A percentile compares a stretch with the other conserved stretches of the same genome.
These are phyloP conservation scores for Populus tomentosa DNA, from an alignment of 441 rosid genomes.

Conservation along the genomic window DNA sequence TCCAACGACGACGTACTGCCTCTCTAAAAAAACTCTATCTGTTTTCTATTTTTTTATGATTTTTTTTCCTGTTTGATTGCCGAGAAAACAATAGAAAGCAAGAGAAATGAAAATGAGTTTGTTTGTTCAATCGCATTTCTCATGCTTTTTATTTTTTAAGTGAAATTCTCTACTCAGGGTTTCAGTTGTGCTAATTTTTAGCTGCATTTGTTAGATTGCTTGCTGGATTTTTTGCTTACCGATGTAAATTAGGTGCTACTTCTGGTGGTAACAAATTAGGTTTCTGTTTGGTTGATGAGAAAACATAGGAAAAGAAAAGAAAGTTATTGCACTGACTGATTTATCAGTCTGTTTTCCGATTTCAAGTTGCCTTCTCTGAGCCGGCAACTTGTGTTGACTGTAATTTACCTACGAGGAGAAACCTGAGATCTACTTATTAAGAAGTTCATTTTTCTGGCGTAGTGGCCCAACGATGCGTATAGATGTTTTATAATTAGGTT, in stretches of 20 bases:
- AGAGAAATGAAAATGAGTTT: neutral
- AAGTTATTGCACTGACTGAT: too few species aligned
- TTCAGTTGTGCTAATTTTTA: neutral
- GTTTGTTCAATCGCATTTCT: neutral
- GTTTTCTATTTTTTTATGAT: neutral
- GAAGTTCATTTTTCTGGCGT: neutral
- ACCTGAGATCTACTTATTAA: neutral
- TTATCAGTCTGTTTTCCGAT: too few species aligned
- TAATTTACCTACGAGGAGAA: neutral
- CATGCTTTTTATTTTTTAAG: neutral
- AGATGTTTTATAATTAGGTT: neutral
- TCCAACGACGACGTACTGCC: constrained; percentile 59
- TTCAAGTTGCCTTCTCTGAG: too few species aligned
- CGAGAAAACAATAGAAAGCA: constrained; percentile 9
- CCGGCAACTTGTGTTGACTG: neutral
- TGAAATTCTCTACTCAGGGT: neutral
- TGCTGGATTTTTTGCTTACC: too few species aligned
- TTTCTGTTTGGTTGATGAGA: too few species aligned
- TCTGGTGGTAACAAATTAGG: too few species aligned
- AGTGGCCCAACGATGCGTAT: neutral
- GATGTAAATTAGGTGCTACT: too few species aligned
- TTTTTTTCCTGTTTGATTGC: constrained; percentile 12
- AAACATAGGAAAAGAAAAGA: too few species aligned
- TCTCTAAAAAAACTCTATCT: constrained; percentile 7
- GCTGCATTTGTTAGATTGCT: too few species aligned